These are phyloP conservation scores for Talaromyces liani DNA, from an alignment of 495 filamentous ascomycete genomes.

Conservation along the genomic window DNA sequence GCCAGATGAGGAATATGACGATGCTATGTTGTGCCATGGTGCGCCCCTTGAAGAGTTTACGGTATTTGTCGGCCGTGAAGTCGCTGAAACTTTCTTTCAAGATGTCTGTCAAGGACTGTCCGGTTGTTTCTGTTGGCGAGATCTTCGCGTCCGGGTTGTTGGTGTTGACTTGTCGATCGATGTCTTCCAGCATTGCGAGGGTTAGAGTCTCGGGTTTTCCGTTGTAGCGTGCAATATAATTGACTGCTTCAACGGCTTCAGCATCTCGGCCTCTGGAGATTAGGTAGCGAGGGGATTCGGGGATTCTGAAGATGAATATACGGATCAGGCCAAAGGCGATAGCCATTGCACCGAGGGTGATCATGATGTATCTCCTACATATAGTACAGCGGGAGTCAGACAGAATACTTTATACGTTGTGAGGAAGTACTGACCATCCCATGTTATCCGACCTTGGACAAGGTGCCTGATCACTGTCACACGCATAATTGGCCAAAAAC, in stretches of 20 bases:
- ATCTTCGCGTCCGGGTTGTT: neutral
- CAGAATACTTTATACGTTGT: neutral
- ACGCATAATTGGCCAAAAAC: constrained; percentile 26
- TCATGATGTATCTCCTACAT: constrained; percentile 25
- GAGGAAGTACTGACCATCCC: constrained; percentile 21
- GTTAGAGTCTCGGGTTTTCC: constrained; percentile 22
- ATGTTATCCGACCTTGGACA: constrained; percentile 23
- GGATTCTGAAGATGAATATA: constrained; percentile 24
- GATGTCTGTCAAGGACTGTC: constrained; percentile 16
- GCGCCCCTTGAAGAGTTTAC: constrained; percentile 19
- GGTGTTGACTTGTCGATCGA: constrained; percentile 17
- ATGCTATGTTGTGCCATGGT: constrained; percentile 17
- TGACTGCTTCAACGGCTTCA: constrained; percentile 23
- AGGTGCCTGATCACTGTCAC: constrained; percentile 19
- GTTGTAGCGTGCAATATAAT: constrained; percentile 23
- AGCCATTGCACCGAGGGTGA: constrained; percentile 21
- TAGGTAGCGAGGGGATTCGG: constrained; percentile 25
- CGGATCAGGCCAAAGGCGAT: constrained; percentile 24
- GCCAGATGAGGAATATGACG: constrained; percentile 24
- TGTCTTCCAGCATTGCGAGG: constrained; percentile 22
- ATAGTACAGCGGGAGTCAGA: too few relatives aligned
- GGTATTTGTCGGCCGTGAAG: constrained; percentile 20
- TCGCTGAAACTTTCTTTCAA: constrained; percentile 22
- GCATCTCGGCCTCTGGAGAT: constrained; percentile 25
- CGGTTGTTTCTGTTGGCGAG: neutral